Conservation (phyloP, 495 filamentous ascomycete species). For the Massariosphaeria phaeospora region DNA sequence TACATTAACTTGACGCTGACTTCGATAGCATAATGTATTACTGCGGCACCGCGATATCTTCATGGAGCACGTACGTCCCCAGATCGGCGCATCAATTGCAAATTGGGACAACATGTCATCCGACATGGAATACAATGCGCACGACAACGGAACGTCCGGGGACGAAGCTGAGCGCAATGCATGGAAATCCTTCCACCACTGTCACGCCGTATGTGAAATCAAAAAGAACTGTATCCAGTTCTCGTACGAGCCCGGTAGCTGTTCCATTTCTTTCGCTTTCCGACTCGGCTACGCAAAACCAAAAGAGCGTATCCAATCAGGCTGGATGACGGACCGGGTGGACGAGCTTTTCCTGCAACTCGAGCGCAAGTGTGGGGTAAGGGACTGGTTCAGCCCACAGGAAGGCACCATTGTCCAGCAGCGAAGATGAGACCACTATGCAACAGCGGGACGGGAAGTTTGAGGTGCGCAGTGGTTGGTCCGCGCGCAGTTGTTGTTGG, state of each 20-base stretch:
- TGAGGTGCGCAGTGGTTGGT: no score
- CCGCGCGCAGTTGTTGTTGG: no score
- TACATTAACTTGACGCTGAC: conserved; percentile 10
- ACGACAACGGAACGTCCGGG: conserved; percentile 1
- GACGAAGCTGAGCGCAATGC: conserved; percentile 13
- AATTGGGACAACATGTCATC: conserved; percentile 29
- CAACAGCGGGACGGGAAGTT: no score
- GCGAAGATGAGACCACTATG: conserved; percentile 8
- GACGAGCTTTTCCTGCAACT: conserved; percentile 15
- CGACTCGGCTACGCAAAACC: conserved; percentile 12
- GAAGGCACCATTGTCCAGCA: conserved; percentile 2
- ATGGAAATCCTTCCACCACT: conserved; percentile 23
- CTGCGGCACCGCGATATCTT: conserved; percentile 30
- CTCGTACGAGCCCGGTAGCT: conserved; percentile 7
- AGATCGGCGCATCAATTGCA: background rate
- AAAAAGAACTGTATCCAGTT: conserved; percentile 23
- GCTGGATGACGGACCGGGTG: conserved; percentile 22
- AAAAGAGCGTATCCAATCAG: background rate
- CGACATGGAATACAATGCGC: conserved; percentile 17
- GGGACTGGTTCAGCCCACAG: conserved; percentile 21
- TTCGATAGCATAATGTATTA: conserved; percentile 15
- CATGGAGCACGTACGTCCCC: conserved; percentile 16
- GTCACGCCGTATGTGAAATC: conserved; percentile 19
- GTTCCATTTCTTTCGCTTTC: conserved; percentile 8
- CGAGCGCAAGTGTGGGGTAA: conserved; percentile 15